Evolutionary conservation across 306 rosid genomes (phyloP).

Genomic region (Cucurbita pepo): DNA sequence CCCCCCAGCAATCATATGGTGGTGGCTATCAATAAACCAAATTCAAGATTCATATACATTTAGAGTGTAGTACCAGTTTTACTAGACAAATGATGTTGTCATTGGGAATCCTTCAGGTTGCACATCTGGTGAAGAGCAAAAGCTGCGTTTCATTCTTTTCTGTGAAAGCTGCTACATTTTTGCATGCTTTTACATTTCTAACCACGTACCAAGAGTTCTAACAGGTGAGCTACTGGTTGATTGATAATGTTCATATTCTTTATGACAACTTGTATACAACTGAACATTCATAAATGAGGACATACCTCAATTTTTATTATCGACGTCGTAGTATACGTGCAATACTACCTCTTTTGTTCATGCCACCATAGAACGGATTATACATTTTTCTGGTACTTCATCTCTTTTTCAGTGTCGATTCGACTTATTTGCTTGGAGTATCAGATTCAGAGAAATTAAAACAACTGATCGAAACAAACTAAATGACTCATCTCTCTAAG

Average conservation of each 20-base stretch:
- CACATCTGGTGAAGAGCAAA: background rate
- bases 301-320: slow-evolving; percentile 1
- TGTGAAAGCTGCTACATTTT: background rate
- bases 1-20: slow-evolving; percentile 70
- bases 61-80: background rate
- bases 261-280: background rate
- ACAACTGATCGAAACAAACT: background rate
- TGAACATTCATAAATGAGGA: background rate
- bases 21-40: slow-evolving; percentile 9
- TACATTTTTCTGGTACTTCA: background rate
- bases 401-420: background rate
- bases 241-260: background rate
- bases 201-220: background rate
- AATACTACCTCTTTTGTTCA: background rate
- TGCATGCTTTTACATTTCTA: background rate
- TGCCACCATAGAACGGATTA: background rate
- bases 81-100: background rate
- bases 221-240: background rate
- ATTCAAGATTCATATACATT: background rate
- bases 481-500: background rate
- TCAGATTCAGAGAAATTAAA: background rate
- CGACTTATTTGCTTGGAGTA: background rate
- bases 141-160: slow-evolving; percentile 1
- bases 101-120: background rate
- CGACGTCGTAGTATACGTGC: background rate